Conservation (phyloP, 1,284 basidiomycete genomes). For the Cutaneotrichosporon sp. region DNA sequence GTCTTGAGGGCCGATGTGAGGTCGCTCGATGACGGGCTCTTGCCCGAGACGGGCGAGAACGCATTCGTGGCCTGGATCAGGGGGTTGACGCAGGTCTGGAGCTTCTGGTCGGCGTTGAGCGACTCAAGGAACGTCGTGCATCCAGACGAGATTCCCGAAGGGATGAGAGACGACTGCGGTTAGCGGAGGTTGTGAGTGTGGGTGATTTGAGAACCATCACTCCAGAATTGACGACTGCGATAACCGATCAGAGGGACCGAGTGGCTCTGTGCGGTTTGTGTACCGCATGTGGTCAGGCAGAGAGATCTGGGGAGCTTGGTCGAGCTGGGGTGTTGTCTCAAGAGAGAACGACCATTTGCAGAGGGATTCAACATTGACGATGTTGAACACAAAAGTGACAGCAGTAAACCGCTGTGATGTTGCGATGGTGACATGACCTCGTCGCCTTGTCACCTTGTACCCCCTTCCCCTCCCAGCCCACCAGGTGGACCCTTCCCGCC, state of each 20-base stretch:
- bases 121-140: conserved; percentile 64
- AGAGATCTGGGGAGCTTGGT: not conserved
- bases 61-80: conserved; percentile 63
- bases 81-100: conserved; percentile 66
- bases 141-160: conserved; percentile 60
- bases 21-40: conserved; percentile 57
- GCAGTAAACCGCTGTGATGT: no score
- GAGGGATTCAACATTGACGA: no score
- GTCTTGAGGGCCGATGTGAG: conserved; percentile 60
- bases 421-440: not conserved
- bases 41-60: conserved; percentile 61
- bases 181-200: not conserved
- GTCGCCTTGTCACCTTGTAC: not conserved
- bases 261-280: conserved; percentile 1
- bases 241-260: conserved; percentile 2
- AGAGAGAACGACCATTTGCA: no score
- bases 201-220: not conserved
- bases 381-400: no score
- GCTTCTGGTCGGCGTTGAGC: conserved; percentile 63
- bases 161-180: conserved; percentile 43
- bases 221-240: not conserved
- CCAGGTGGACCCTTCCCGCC: not conserved
- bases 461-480: no score
- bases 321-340: no score
- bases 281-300: not conserved